Percentiles rank a stretch among this genome's conserved stretches.
phyloP scores from a whole-genome alignment of 208 protist genomes.

The Jaenimonas drosophilae region DNA sequence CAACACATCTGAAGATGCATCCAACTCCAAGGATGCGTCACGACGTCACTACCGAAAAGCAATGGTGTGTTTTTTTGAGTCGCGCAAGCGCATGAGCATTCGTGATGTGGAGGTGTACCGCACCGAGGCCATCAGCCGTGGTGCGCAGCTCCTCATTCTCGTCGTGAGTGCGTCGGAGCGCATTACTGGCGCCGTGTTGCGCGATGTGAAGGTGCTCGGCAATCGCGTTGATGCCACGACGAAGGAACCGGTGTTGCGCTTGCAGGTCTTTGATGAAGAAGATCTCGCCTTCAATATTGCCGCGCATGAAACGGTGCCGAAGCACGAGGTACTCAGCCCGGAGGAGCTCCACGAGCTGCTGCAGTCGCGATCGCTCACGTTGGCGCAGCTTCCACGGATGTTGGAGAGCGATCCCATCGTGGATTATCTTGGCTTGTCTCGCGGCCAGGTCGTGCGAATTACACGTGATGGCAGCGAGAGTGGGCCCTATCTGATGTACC shows the following conservation, averaged over 20 bases:
- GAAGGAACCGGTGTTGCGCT: slow-evolving; percentile 31
- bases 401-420: slow-evolving; percentile 92
- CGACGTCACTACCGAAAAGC: too few species aligned
- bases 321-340: slow-evolving; percentile 77
- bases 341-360: slow-evolving; percentile 77
- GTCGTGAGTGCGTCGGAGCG: too few species aligned
- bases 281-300: slow-evolving; percentile 94
- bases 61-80: too few species aligned
- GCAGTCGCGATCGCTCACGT: slow-evolving; percentile 68
- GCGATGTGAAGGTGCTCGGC: slow-evolving; percentile 50
- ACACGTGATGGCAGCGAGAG: slow-evolving; percentile 90
- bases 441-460: slow-evolving; percentile 94
- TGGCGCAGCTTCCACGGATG: slow-evolving; percentile 95
- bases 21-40: too few species aligned
- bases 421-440: slow-evolving; percentile 89
- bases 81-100: too few species aligned
- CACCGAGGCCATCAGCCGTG: slow-evolving; percentile 47
- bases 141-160: slow-evolving; percentile 48
- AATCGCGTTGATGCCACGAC: slow-evolving; percentile 33
- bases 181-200: too few species aligned
- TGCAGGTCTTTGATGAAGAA: slow-evolving; percentile 93
- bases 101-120: slow-evolving; percentile 52
- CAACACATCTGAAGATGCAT: too few species aligned
- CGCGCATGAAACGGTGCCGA: slow-evolving; percentile 92
- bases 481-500: slow-evolving; percentile 96